Evolutionary conservation across 345 rosid species (phyloP).

Genomic region (Lepidium africanum): DNA sequence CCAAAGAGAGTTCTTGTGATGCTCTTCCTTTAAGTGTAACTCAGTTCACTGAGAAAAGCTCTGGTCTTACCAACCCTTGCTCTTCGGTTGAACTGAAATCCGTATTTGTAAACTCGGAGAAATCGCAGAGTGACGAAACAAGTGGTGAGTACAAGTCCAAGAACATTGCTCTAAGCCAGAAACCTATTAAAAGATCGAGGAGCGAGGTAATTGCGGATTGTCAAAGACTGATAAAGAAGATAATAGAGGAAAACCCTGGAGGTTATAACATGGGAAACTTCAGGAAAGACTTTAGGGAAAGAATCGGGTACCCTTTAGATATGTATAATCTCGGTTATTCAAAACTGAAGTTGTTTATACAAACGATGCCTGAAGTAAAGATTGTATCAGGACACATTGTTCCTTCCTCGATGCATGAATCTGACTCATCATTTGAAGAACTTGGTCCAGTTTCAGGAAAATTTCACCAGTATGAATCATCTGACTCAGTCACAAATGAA

Average conservation of each 20-base stretch:
- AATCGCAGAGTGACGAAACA: slow-evolving; percentile 15
- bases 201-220: slow-evolving; percentile 43
- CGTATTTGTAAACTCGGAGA: slow-evolving; percentile 26
- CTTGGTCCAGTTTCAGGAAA: slow-evolving; percentile 47
- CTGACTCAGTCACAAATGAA: slow-evolving; percentile 45
- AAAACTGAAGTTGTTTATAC: slow-evolving; percentile 39
- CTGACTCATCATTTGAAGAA: slow-evolving; percentile 55
- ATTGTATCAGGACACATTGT: slow-evolving; percentile 37
- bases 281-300: slow-evolving; percentile 39
- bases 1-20: slow-evolving; percentile 45
- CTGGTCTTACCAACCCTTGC: slow-evolving; percentile 15
- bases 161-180: slow-evolving; percentile 23
- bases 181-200: slow-evolving; percentile 35
- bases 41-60: slow-evolving; percentile 14
- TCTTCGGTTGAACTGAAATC: slow-evolving; percentile 42
- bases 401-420: slow-evolving; percentile 35
- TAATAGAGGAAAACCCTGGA: slow-evolving; percentile 43
- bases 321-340: slow-evolving; percentile 44
- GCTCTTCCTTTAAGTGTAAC: slow-evolving; percentile 44
- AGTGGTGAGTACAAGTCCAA: slow-evolving; percentile 24
- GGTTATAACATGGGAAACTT: slow-evolving; percentile 47
- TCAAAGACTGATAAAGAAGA: slow-evolving; percentile 46
- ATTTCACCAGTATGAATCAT: slow-evolving; percentile 33
- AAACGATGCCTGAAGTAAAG: slow-evolving; percentile 49
- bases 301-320: slow-evolving; percentile 49